A percentile compares a stretch with the other conserved stretches of the same genome.
Conservation (phyloP, 495 filamentous ascomycete species). For the Aspergillus heteromorphus region DNA sequence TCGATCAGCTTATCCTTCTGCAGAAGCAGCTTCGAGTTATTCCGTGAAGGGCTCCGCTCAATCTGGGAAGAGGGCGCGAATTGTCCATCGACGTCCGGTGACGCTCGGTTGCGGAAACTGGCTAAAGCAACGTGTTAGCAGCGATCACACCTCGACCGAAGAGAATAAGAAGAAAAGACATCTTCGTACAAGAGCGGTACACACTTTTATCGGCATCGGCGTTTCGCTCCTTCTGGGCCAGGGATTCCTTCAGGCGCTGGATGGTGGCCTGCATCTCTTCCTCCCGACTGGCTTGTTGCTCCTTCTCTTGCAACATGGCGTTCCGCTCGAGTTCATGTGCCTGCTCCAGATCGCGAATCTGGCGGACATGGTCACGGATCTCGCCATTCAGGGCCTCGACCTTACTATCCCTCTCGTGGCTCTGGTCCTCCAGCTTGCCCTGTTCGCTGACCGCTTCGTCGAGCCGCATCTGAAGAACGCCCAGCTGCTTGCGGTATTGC, state of each 20-base stretch:
- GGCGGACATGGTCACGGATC: constrained; percentile 68
- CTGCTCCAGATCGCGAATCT: constrained; percentile 81
- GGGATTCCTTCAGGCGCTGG: constrained; percentile 80
- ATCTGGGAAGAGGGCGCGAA: constrained; percentile 85
- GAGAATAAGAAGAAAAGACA: constrained; percentile 1
- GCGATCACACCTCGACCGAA: neutral
- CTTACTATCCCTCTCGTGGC: constrained; percentile 75
- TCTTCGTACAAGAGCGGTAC: constrained; percentile 62
- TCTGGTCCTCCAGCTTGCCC: constrained; percentile 73
- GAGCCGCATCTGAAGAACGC: constrained; percentile 76
- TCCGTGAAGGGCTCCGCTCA: constrained; percentile 74
- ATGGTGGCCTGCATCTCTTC: constrained; percentile 86
- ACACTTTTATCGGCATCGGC: constrained; percentile 59
- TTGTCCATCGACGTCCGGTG: constrained; percentile 54
- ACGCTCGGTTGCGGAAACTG: constrained; percentile 49
- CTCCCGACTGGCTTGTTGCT: constrained; percentile 74
- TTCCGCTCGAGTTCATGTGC: constrained; percentile 87
- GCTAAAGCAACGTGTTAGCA: constrained; percentile 37
- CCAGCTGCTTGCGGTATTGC: constrained; percentile 75
- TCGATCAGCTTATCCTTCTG: constrained; percentile 98
- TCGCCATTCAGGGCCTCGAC: constrained; percentile 75
- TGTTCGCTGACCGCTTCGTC: constrained; percentile 84
- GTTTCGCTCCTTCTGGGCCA: constrained; percentile 66
- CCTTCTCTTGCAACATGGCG: constrained; percentile 83
- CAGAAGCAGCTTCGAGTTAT: constrained; percentile 78